These are phyloP conservation scores for Magnaporthiopsis rhizophila DNA, from an alignment of 2,329 filamentous ascomycete species.

Conservation along the genomic window DNA sequence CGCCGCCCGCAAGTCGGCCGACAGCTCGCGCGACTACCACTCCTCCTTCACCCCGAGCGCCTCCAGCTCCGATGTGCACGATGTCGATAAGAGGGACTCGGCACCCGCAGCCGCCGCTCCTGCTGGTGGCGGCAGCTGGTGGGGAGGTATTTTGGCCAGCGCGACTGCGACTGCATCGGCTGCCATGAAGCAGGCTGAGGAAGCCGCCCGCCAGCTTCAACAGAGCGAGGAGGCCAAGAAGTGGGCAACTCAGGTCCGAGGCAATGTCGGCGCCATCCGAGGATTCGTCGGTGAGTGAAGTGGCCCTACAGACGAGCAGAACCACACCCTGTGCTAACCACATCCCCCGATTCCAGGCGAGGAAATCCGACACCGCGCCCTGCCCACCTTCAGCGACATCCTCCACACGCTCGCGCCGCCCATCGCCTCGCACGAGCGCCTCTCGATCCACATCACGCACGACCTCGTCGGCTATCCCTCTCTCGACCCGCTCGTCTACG, in stretches of 20 bases:
- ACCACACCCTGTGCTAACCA: neutral
- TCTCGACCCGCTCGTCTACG: slow-evolving; percentile 85
- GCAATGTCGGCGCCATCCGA: slow-evolving; percentile 42
- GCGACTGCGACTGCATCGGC: slow-evolving; percentile 64
- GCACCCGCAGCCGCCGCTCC: slow-evolving; percentile 20
- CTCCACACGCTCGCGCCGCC: slow-evolving; percentile 92
- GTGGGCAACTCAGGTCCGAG: slow-evolving; percentile 90
- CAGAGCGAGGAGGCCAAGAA: slow-evolving; percentile 94
- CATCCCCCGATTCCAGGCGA: slow-evolving; percentile 52
- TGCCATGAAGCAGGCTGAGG: slow-evolving; percentile 89
- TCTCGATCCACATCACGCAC: slow-evolving; percentile 96
- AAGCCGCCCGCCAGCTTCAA: slow-evolving; percentile 88
- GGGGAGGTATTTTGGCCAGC: slow-evolving; percentile 69
- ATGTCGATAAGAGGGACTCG: slow-evolving; percentile 45
- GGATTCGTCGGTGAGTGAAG: slow-evolving; percentile 6
- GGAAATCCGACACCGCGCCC: slow-evolving; percentile 74
- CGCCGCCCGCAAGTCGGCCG: slow-evolving; percentile 61
- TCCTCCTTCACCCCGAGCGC: slow-evolving; percentile 64
- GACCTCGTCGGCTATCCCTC: slow-evolving; percentile 92
- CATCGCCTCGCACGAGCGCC: slow-evolving; percentile 91
- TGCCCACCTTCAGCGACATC: slow-evolving; percentile 92
- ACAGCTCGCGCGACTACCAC: slow-evolving; percentile 65
- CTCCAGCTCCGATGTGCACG: slow-evolving; percentile 53
- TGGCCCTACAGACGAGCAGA: neutral
- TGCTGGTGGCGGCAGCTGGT: slow-evolving; percentile 65